Evolutionary conservation across 2,329 filamentous ascomycete species (phyloP), one percentile per base, ranked within the genome.

Genomic region (Trichoderma brevicompactum): DNA sequence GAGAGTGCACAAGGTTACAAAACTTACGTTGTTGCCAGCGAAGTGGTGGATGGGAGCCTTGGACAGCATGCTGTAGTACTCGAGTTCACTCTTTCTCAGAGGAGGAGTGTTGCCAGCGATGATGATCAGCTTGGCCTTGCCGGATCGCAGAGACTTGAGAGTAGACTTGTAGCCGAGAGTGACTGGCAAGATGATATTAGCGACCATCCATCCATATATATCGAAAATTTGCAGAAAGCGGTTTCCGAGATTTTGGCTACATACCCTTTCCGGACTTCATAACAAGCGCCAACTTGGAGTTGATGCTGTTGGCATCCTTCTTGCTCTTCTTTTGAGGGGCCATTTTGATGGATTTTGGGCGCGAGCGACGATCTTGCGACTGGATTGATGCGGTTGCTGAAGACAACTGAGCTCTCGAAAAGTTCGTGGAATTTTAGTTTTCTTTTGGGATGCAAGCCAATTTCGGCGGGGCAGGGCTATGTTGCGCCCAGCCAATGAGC

Each of bases 61-160:
- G 80, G 89, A 89, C 76, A 96, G 82, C 92, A 95, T 95, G 80
- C 87, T 87, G 86, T 94, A 93, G 85, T 92, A 97, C 86, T 97
- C 94, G 70, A 97, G 89, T 87, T 98, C 94, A 77, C 88, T 92
- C 90, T 98, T 99, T 82, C 94, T 90, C 76, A 99, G 92, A 81
- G 95, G 95, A 79, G 94, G 94, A 74, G 94, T 97, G 88, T 99
- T 98, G 83, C 92, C 93, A 74, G 79, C 77, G 67, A 96, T 96
- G 83, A 96, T 93, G 81, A 98, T 92, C 73, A 97, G 89, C 91
- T 98, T 98, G 81, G 95, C 95, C 90, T 97, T 98, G 82, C 94
- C 94, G 74, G 89, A 91, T 77, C 94, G 92, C 75, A 98, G 91
- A 74, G 86, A 85, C 91, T 98, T 96, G 79, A 95, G 86, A 64